These are phyloP conservation scores for Fusarium scirpi DNA, from an alignment of 2,329 filamentous ascomycete species.

Conservation along the genomic window DNA sequence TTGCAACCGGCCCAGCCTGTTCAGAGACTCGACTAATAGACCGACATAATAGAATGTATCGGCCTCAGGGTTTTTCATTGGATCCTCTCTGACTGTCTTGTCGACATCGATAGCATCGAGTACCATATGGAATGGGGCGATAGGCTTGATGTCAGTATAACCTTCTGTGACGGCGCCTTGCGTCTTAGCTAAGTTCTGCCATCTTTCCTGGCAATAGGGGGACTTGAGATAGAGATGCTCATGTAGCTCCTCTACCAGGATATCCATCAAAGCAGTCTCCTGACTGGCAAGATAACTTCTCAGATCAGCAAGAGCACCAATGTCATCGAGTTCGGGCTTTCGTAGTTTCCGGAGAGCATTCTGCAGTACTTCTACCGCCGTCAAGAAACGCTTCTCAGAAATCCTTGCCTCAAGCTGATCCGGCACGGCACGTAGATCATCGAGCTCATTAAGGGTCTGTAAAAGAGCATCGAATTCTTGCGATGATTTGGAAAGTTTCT, in stretches of 20 bases:
- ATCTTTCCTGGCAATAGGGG: conserved; percentile 95
- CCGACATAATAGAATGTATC: conserved; percentile 96
- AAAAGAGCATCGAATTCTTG: conserved; percentile 92
- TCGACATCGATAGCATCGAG: conserved; percentile 72
- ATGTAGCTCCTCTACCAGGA: conserved; percentile 95
- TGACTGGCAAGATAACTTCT: conserved; percentile 92
- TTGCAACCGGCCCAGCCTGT: conserved; percentile 88
- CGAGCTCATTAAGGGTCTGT: conserved; percentile 83
- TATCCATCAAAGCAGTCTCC: conserved; percentile 91
- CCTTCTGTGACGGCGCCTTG: conserved; percentile 67
- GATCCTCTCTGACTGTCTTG: conserved; percentile 80
- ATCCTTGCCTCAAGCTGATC: conserved; percentile 94
- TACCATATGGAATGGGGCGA: conserved; percentile 68
- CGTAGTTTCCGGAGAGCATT: conserved; percentile 85
- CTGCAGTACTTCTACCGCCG: conserved; percentile 91
- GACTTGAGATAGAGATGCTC: conserved; percentile 98
- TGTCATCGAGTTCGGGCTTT: conserved; percentile 89
- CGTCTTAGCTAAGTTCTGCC: conserved; percentile 83
- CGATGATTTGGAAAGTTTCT: conserved; percentile 87
- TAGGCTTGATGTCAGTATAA: conserved; percentile 59
- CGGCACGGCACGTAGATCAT: conserved; percentile 88
- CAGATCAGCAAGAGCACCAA: conserved; percentile 88
- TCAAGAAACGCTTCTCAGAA: conserved; percentile 94
- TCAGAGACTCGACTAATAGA: conserved; percentile 87
- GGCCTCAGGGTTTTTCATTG: conserved; percentile 91